A percentile compares a stretch with the other conserved stretches of the same genome.
These are phyloP conservation scores for Planoprotostelium fungivorum DNA, from an alignment of 78 protist species.

Conservation along the genomic window DNA sequence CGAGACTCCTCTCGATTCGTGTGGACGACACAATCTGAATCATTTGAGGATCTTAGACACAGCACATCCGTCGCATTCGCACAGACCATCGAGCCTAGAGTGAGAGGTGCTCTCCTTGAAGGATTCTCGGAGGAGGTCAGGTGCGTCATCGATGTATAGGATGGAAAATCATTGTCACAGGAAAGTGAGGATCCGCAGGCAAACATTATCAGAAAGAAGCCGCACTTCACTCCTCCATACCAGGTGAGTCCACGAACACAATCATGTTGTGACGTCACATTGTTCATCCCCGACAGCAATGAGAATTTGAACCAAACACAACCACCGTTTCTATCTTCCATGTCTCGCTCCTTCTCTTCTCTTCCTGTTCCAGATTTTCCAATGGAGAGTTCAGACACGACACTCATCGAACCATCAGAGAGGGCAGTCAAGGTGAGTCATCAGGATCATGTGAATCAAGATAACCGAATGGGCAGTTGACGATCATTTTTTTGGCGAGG, in stretches of 20 bases:
- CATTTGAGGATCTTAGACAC: background rate
- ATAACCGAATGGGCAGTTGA: background rate
- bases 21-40: background rate
- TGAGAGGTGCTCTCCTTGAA: background rate
- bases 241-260: too few relatives aligned
- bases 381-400: too few relatives aligned
- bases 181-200: too few relatives aligned
- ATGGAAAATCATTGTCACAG: too few relatives aligned
- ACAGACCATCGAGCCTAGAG: background rate
- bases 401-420: background rate
- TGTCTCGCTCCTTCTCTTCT: too few relatives aligned
- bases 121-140: background rate
- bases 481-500: background rate
- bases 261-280: too few relatives aligned
- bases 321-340: too few relatives aligned
- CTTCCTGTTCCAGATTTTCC: too few relatives aligned
- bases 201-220: too few relatives aligned
- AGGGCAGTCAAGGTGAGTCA: background rate
- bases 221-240: too few relatives aligned
- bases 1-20: background rate
- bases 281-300: too few relatives aligned
- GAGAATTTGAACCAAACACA: too few relatives aligned
- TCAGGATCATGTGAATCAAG: background rate
- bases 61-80: background rate
- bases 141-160: background rate